These are phyloP conservation scores for Avena atlantica DNA, from an alignment of 176 grass and related monocot species.

Conservation along the genomic window DNA sequence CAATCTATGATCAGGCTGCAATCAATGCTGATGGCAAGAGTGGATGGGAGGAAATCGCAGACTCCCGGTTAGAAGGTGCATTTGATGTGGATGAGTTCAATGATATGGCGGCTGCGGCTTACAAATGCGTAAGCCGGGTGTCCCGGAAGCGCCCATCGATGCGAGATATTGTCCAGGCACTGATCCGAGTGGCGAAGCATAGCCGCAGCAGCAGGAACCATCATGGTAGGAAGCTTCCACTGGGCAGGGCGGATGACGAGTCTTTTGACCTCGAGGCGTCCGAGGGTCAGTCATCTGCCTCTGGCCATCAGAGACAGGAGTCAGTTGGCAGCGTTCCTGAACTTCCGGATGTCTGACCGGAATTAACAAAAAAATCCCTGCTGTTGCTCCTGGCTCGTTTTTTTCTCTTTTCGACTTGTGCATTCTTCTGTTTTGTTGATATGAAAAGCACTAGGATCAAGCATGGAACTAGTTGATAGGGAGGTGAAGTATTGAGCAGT, in stretches of 20 bases:
- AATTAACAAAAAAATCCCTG: background rate
- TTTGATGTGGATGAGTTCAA: slow-evolving; percentile 85
- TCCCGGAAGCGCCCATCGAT: slow-evolving; percentile 83
- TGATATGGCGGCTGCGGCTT: slow-evolving; percentile 69
- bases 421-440: slow-evolving; percentile 62
- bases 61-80: slow-evolving; percentile 63
- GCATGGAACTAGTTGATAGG: slow-evolving; percentile 28
- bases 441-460: slow-evolving; percentile 23
- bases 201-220: slow-evolving; percentile 62
- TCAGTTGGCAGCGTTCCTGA: slow-evolving; percentile 70
- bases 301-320: slow-evolving; percentile 70
- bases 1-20: slow-evolving; percentile 66
- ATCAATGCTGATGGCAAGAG: slow-evolving; percentile 73
- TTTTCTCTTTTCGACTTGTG: slow-evolving; percentile 4
- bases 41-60: slow-evolving; percentile 94
- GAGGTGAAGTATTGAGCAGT: slow-evolving; percentile 54
- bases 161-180: slow-evolving; percentile 77
- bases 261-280: slow-evolving; percentile 62
- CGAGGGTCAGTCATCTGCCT: slow-evolving; percentile 59
- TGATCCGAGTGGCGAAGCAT: slow-evolving; percentile 56
- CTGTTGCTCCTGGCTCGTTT: slow-evolving; percentile 12
- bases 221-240: slow-evolving; percentile 25
- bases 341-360: slow-evolving; percentile 68
- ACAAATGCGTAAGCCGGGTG: slow-evolving; percentile 70
- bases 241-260: slow-evolving; percentile 47